A percentile compares a stretch with the other conserved stretches of the same genome.
Evolutionary conservation across 2,329 filamentous ascomycete genomes (phyloP).

Genomic region (Beauveria bassiana): DNA sequence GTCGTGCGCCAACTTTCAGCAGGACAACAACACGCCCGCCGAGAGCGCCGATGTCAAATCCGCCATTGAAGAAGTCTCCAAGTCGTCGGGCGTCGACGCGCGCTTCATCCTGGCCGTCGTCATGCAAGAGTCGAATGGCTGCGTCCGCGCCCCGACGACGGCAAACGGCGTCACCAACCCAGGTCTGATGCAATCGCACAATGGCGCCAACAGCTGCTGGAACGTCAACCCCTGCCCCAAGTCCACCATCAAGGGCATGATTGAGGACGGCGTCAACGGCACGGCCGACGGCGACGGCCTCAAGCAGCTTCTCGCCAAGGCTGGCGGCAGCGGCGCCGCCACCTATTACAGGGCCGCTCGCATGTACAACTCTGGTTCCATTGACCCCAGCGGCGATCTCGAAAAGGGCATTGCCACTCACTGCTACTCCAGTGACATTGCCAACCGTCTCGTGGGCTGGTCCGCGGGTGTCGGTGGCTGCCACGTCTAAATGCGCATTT

Average conservation of each 20-base stretch:
- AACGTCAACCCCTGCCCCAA: constrained; percentile 21
- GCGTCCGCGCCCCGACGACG: constrained; percentile 33
- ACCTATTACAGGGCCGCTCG: constrained; percentile 39
- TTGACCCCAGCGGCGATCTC: constrained; percentile 26
- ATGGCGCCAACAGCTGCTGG: constrained; percentile 28
- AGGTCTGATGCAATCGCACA: constrained; percentile 33
- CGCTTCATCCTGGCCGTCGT: constrained; percentile 37
- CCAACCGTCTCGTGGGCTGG: constrained; percentile 17
- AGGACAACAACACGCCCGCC: constrained; percentile 15
- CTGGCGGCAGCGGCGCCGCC: constrained; percentile 22
- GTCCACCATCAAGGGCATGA: constrained; percentile 21
- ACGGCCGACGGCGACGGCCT: constrained; percentile 35
- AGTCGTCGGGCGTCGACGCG: constrained; percentile 23
- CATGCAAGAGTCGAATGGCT: constrained; percentile 37
- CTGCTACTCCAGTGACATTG: constrained; percentile 44
- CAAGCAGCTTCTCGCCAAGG: constrained; percentile 26
- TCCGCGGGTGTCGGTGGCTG: not conserved
- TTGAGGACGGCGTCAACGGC: constrained; percentile 33
- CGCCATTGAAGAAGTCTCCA: constrained; percentile 25
- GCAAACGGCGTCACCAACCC: constrained; percentile 33
- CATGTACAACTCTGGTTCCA: constrained; percentile 41
- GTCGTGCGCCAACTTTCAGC: constrained; percentile 12
- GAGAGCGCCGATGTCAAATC: constrained; percentile 20
- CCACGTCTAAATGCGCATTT: not conserved
- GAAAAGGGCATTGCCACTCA: constrained; percentile 35